Conservation (phyloP, 208 protist genomes). For the Leishmania mexicana region DNA sequence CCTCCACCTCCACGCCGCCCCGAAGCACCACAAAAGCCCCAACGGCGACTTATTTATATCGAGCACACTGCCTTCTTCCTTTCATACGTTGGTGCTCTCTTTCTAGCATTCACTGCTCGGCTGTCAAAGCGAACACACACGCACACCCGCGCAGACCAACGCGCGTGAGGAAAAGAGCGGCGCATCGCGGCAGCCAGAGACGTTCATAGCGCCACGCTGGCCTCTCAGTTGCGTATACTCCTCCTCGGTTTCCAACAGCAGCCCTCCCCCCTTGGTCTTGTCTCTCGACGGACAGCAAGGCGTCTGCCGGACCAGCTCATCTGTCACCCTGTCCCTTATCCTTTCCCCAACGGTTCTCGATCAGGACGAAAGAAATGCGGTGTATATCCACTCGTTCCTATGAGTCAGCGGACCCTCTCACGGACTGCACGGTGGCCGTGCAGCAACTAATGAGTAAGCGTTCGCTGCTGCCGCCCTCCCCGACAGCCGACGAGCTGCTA, state of each 20-base stretch:
- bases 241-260: background rate
- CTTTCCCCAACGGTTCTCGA: background rate
- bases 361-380: conserved; percentile 1
- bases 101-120: background rate
- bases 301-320: background rate
- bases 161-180: background rate
- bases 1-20: background rate
- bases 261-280: background rate
- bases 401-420: background rate
- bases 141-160: too few species aligned
- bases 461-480: conserved; percentile 44
- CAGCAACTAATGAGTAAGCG: conserved; percentile 24
- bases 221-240: background rate
- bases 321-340: background rate
- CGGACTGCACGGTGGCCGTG: conserved; percentile 25
- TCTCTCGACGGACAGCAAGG: background rate
- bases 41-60: background rate
- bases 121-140: background rate
- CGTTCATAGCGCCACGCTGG: background rate
- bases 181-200: background rate
- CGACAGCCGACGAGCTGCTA: conserved; percentile 30
- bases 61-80: background rate
- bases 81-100: background rate
- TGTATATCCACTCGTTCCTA: conserved; percentile 14
- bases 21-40: background rate